phyloP scores from a whole-genome alignment of 2,329 filamentous ascomycete genomes.

The Neonectria punicea region DNA sequence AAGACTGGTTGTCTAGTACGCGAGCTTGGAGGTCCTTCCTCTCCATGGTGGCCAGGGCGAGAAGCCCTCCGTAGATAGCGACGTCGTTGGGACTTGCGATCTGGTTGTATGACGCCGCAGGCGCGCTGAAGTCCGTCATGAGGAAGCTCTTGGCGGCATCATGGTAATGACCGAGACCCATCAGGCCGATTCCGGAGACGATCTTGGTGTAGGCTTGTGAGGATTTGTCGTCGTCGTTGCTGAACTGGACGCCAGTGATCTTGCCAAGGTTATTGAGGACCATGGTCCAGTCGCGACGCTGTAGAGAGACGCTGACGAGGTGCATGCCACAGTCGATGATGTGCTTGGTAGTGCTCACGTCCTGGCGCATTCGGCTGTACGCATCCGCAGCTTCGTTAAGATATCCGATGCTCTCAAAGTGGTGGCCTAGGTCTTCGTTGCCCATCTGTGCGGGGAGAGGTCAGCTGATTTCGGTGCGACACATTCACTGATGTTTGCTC shows the following conservation, averaged over 20 bases:
- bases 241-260: constrained; percentile 62
- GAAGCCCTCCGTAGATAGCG: constrained; percentile 89
- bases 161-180: constrained; percentile 58
- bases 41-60: constrained; percentile 90
- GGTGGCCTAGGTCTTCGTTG: constrained; percentile 88
- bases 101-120: constrained; percentile 70
- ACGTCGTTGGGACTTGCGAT: constrained; percentile 87
- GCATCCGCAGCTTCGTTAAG: constrained; percentile 78
- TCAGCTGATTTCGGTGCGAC: constrained; percentile 21
- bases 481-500: constrained; percentile 33
- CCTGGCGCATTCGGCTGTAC: constrained; percentile 88
- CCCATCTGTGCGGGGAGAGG: constrained; percentile 74
- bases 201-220: constrained; percentile 63
- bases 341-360: constrained; percentile 85
- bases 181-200: constrained; percentile 60
- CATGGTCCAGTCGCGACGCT: constrained; percentile 80
- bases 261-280: constrained; percentile 72
- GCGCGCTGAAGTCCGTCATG: constrained; percentile 62
- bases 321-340: constrained; percentile 85
- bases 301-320: constrained; percentile 78
- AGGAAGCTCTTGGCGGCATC: constrained; percentile 81
- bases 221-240: constrained; percentile 57
- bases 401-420: constrained; percentile 83
- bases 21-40: constrained; percentile 76
- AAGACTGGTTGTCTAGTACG: constrained; percentile 83